phyloP scores from a whole-genome alignment of 345 rosid genomes.

The Microcos paniculata region DNA sequence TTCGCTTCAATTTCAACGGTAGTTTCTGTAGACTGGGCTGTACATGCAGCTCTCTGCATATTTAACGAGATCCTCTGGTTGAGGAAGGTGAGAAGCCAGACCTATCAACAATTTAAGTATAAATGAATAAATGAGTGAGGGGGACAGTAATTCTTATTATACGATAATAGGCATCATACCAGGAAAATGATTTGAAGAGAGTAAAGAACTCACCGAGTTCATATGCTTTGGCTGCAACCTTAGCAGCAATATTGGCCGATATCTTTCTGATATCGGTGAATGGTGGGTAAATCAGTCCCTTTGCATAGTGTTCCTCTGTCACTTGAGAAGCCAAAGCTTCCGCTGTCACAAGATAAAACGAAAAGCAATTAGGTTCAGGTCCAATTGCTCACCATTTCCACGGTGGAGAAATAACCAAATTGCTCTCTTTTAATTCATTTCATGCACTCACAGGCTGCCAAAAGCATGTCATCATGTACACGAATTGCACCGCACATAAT shows the following conservation, averaged over 20 bases:
- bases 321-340: constrained; percentile 92
- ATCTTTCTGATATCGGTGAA: constrained; percentile 84
- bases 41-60: constrained; percentile 97
- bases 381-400: background rate
- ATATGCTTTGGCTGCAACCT: constrained; percentile 87
- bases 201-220: constrained; percentile 66
- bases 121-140: background rate
- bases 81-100: constrained; percentile 88
- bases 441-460: constrained; percentile 87
- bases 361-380: background rate
- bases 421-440: background rate
- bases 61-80: constrained; percentile 71
- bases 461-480: constrained; percentile 91
- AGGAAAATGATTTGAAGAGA: background rate
- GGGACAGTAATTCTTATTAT: background rate
- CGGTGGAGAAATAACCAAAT: background rate
- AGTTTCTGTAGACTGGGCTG: constrained; percentile 78
- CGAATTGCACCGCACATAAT: constrained; percentile 89
- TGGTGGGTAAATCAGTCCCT: constrained; percentile 91
- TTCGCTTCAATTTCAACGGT: constrained; percentile 52
- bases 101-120: constrained; percentile 37
- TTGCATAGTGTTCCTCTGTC: constrained; percentile 54
- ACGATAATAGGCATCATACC: background rate
- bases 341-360: constrained; percentile 46
- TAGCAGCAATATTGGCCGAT: constrained; percentile 86